These are phyloP conservation scores for Lactuca sativa DNA, from an alignment of 129 eudicot species.

Conservation along the genomic window DNA sequence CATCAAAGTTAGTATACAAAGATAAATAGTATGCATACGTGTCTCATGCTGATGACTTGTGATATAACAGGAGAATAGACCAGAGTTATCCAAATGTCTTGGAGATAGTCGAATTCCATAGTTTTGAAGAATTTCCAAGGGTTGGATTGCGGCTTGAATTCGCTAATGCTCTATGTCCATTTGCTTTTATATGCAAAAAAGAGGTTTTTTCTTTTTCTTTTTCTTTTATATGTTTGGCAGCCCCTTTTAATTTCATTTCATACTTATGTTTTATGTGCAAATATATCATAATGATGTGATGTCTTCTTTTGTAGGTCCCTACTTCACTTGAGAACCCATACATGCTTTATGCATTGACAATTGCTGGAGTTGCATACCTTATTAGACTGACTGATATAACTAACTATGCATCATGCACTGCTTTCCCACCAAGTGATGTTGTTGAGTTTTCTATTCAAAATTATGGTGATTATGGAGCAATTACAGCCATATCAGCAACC, in stretches of 20 bases:
- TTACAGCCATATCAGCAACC: slow-evolving; percentile 67
- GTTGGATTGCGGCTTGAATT: slow-evolving; percentile 71
- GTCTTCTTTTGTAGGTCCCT: slow-evolving; percentile 41
- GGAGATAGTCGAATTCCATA: slow-evolving; percentile 66
- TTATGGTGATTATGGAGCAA: slow-evolving; percentile 53
- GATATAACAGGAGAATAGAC: slow-evolving; percentile 65
- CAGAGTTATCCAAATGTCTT: slow-evolving; percentile 52
- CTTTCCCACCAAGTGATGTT: slow-evolving; percentile 54
- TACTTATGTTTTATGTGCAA: not conserved
- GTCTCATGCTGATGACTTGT: slow-evolving; percentile 6
- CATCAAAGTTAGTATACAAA: not conserved
- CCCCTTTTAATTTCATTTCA: not conserved
- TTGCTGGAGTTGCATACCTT: slow-evolving; percentile 68
- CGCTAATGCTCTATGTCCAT: slow-evolving; percentile 60
- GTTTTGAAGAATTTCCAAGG: slow-evolving; percentile 51
- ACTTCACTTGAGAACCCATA: slow-evolving; percentile 46
- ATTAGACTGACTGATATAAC: slow-evolving; percentile 44
- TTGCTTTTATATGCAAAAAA: slow-evolving; percentile 64
- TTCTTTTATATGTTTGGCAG: slow-evolving; percentile 8
- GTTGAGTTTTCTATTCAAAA: slow-evolving; percentile 49
- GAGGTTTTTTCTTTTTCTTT: slow-evolving; percentile 40
- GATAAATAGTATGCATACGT: not conserved
- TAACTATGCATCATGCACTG: slow-evolving; percentile 53
- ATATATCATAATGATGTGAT: slow-evolving; percentile 15
- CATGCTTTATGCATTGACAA: slow-evolving; percentile 67